A percentile compares a stretch with the other conserved stretches of the same genome.
Evolutionary conservation across 257 asterid genomes (phyloP).

Genomic region (Sherardia arvensis): DNA sequence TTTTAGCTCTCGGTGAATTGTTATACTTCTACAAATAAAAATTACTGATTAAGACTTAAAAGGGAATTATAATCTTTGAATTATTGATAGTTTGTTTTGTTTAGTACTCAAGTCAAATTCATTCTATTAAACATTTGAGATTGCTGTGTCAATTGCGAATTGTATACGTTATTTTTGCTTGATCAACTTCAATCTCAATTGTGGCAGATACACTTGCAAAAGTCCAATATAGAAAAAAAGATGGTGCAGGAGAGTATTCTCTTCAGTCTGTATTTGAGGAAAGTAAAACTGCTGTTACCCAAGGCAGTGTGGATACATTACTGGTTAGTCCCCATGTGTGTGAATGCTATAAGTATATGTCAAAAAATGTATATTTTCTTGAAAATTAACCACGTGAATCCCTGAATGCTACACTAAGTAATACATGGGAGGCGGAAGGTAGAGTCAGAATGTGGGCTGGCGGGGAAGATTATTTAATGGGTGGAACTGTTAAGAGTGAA

Average conservation of each 20-base stretch:
- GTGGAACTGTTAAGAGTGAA: neutral
- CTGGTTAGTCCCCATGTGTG: conserved; percentile 36
- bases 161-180: neutral
- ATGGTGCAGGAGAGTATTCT: conserved; percentile 47
- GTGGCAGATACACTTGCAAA: conserved; percentile 56
- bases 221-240: conserved; percentile 41
- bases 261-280: conserved; percentile 70
- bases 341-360: neutral
- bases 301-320: conserved; percentile 73
- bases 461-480: neutral
- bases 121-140: neutral
- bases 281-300: conserved; percentile 65
- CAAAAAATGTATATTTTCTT: neutral
- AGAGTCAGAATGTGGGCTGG: neutral
- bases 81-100: neutral
- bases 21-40: neutral
- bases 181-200: conserved; percentile 16
- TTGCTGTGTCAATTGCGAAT: neutral
- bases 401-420: neutral
- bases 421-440: neutral
- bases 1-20: conserved; percentile 7
- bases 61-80: neutral
- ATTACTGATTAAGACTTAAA: neutral
- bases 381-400: neutral
- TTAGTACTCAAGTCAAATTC: too few species aligned